phyloP scores from a whole-genome alignment of 768 basidiomycete species.

The Tylopilus intermedius region DNA sequence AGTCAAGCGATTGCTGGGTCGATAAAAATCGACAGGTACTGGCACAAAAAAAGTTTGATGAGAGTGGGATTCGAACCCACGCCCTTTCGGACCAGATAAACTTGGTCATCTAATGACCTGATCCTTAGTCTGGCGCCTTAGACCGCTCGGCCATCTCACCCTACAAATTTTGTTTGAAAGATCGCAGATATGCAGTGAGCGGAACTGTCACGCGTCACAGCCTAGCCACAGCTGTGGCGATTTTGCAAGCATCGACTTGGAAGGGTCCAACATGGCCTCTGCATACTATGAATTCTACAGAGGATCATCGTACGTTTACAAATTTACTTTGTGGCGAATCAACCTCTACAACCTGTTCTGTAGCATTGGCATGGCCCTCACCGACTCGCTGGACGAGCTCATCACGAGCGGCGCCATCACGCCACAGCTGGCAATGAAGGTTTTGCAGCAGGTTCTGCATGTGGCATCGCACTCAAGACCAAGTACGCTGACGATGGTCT shows the following conservation, averaged over 20 bases:
- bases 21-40: too few species aligned
- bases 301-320: conserved; percentile 72
- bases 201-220: conserved; percentile 27
- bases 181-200: rapidly evolving
- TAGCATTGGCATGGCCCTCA: conserved; percentile 95
- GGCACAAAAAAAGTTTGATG: conserved; percentile 16
- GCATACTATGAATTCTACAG: conserved; percentile 93
- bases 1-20: too few species aligned
- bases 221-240: too few species aligned
- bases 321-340: background rate
- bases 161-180: rapidly evolving
- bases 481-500: conserved; percentile 16
- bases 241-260: conserved; percentile 9
- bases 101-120: conserved; percentile 28
- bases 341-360: background rate
- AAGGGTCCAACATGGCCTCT: conserved; percentile 52
- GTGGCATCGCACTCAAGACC: conserved; percentile 8
- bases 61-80: conserved; percentile 42
- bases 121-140: conserved; percentile 60
- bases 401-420: conserved; percentile 96
- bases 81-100: conserved; percentile 37
- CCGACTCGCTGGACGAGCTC: conserved; percentile 96
- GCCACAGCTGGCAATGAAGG: conserved; percentile 97
- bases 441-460: conserved; percentile 82
- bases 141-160: conserved; percentile 56